Conservation (phyloP, 371 early-diverging fungal genomes). For the Vairimorpha apis region DNA sequence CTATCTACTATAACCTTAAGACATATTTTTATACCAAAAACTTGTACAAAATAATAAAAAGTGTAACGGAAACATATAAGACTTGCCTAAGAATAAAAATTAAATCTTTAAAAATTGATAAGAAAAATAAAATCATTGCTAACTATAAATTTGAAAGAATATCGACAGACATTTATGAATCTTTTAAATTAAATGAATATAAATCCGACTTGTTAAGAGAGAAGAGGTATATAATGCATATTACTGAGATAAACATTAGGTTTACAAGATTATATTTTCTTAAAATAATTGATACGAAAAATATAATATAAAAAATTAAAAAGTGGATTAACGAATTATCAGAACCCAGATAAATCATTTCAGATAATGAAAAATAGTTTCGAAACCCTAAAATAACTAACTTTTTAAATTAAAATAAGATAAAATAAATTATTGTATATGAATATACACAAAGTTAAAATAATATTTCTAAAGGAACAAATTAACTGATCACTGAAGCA, state of each 20-base stretch:
- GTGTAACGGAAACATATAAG: no score
- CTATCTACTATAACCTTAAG: neutral
- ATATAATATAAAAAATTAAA: neutral
- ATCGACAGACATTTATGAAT: neutral
- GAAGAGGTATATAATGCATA: neutral
- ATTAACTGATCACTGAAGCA: no score
- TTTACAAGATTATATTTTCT: neutral
- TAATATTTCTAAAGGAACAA: no score
- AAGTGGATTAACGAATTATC: neutral
- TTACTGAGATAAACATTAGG: neutral
- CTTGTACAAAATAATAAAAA: neutral
- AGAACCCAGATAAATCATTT: neutral
- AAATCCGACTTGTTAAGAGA: neutral
- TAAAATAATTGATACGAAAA: neutral
- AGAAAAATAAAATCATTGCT: no score
- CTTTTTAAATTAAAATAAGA: no score
- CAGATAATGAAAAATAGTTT: no score
- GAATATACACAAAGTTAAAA: no score
- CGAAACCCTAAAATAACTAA: no score
- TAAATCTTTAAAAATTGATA: neutral
- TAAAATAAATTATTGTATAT: no score
- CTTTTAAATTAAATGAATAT: neutral
- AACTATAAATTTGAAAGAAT: no score
- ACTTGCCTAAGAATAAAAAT: no score
- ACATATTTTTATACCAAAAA: neutral